Conservation (phyloP, 2,329 filamentous ascomycete species). For the Aspergillus amoenus region DNA sequence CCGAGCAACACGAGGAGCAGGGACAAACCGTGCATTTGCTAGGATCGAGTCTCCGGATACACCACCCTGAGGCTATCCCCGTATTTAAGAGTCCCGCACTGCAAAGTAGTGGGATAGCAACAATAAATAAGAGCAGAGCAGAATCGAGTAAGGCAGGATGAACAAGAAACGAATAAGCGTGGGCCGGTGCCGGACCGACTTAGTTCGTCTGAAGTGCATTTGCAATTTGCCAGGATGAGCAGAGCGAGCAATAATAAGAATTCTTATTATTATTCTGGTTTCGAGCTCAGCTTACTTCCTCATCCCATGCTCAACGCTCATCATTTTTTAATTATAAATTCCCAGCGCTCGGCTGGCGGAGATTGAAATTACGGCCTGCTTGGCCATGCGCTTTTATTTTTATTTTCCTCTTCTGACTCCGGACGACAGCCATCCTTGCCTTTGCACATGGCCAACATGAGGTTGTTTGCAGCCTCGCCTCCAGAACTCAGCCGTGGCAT, state of each 20-base stretch:
- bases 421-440: background rate
- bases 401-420: background rate
- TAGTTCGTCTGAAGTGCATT: background rate
- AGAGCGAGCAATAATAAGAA: background rate
- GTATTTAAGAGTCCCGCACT: constrained; percentile 11
- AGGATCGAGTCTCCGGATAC: background rate
- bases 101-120: background rate
- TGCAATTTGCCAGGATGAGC: background rate
- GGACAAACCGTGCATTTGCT: background rate
- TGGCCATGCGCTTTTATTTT: constrained; percentile 3
- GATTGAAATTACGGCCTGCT: constrained; percentile 9
- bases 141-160: constrained; percentile 7
- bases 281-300: constrained; percentile 10
- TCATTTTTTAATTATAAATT: background rate
- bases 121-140: background rate
- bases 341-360: background rate
- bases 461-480: background rate
- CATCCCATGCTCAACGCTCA: background rate
- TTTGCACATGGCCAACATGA: background rate
- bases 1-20: background rate
- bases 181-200: constrained; percentile 7
- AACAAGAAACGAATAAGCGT: constrained; percentile 16
- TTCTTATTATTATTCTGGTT: background rate
- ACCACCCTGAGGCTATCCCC: constrained; percentile 8
- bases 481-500: no score